Conservation (phyloP, 2,329 filamentous ascomycete genomes). For the Xylariomycetidae sp. region DNA sequence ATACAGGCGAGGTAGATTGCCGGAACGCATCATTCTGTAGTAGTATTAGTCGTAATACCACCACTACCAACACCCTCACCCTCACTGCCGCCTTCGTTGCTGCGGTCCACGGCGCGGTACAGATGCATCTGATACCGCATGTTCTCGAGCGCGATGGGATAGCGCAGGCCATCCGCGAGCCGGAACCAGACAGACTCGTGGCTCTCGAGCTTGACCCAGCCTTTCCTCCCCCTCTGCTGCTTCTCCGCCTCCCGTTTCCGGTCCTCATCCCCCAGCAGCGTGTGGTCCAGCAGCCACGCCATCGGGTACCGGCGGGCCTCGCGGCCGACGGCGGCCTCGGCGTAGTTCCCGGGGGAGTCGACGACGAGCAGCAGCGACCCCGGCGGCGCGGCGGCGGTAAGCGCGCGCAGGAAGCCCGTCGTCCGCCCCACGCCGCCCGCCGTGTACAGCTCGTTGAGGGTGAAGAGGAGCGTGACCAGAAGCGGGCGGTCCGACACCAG, state of each 20-base stretch:
- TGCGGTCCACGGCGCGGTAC: too few species aligned
- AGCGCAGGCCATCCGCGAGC: constrained; percentile 58
- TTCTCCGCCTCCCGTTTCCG: constrained; percentile 16
- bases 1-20: too few species aligned
- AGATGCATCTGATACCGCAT: constrained; percentile 94
- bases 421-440: constrained; percentile 65
- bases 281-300: constrained; percentile 86
- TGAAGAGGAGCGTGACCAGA: constrained; percentile 84
- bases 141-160: constrained; percentile 83
- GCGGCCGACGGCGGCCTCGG: constrained; percentile 66
- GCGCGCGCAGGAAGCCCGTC: constrained; percentile 64
- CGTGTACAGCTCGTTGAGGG: constrained; percentile 90
- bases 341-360: constrained; percentile 91
- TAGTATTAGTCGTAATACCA: too few species aligned
- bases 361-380: constrained; percentile 75
- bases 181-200: constrained; percentile 85
- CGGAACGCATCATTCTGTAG: too few species aligned
- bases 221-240: constrained; percentile 20
- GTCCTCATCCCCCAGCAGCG: constrained; percentile 48
- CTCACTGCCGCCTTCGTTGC: too few species aligned
- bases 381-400: constrained; percentile 52
- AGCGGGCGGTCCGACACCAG: too few species aligned
- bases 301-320: constrained; percentile 72
- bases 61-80: too few species aligned
- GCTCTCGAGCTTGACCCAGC: constrained; percentile 70